Percentiles rank a stretch among this genome's conserved stretches.
Evolutionary conservation across 352 stramenopile species (phyloP).

Genomic region (Phytophthora sansomeana): DNA sequence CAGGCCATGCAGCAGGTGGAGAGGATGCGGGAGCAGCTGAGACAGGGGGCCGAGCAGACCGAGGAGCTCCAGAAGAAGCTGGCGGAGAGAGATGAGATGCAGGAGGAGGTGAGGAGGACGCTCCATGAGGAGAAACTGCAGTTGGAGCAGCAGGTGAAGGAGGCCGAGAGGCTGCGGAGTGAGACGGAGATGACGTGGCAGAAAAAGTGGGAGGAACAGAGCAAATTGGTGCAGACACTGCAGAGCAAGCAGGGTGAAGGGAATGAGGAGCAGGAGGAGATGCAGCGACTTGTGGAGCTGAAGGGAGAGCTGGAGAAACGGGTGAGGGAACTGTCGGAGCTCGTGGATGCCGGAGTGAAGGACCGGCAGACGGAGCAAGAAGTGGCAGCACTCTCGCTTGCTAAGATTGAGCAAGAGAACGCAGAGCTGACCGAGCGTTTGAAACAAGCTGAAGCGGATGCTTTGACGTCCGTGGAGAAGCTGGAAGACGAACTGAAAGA

Average conservation of each 20-base stretch:
- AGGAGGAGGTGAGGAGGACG: conserved; percentile 8
- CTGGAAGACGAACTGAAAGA: conserved; percentile 18
- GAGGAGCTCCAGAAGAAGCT: conserved; percentile 39
- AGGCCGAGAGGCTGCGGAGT: neutral
- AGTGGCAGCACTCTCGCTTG: conserved; percentile 11
- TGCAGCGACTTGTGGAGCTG: conserved; percentile 25
- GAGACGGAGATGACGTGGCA: conserved; percentile 6
- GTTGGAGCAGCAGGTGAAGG: conserved; percentile 19
- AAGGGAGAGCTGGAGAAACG: conserved; percentile 36
- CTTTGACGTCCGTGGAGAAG: neutral
- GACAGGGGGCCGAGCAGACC: conserved; percentile 41
- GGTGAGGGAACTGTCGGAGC: conserved; percentile 27
- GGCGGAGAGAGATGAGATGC: conserved; percentile 29
- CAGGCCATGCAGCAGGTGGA: conserved; percentile 53
- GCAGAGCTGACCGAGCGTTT: conserved; percentile 19
- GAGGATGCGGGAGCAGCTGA: conserved; percentile 50
- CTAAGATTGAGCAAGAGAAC: conserved; percentile 30
- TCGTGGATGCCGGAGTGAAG: conserved; percentile 25
- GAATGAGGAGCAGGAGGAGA: conserved; percentile 42
- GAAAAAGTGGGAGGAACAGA: conserved; percentile 25
- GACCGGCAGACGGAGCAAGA: conserved; percentile 23
- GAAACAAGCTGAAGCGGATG: conserved; percentile 20
- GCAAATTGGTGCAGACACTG: conserved; percentile 6
- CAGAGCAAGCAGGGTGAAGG: conserved; percentile 32
- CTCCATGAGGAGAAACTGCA: conserved; percentile 25